Base-by-base conservation (phyloP, 169 alveolate species). In the Theileria parva region DNA sequence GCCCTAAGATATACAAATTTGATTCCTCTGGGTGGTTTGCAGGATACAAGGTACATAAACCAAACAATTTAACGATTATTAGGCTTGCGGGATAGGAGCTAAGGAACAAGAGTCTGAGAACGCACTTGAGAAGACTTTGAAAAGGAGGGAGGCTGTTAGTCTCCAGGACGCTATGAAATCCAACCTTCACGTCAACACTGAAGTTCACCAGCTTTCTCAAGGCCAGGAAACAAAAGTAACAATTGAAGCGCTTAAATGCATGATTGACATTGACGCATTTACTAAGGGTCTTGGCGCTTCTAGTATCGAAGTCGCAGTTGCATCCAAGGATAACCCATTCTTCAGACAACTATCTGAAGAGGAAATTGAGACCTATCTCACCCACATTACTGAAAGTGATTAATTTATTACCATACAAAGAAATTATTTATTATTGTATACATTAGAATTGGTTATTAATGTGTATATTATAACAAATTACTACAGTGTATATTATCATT, bases 21-120 rank as follows among this genome's bases (percentile, higher is more conserved):
- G 99, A 97, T 75, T 98, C 99, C 25, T 97, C 99, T n/a, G 99
- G 99, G 1, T 93, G 93, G 92, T 95, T 89, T 72, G 95, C 97
- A 15, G 98, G 99, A 11, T 96, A 95, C 88, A 93, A 92, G 92
- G 89, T 83, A 76, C 32, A 30, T 23, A 6, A 11, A 65, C 11
- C 7, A 9, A 11, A 0, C 44, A 11, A 27, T 19, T 30, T 15
- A 50, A 74, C 0, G 11, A 11, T 13, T 23, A 30, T 17, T 60
- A 83, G 89, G 99, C 97, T 27, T 91, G 95, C 69, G 96, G 96
- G 7, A 86, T 94, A 21, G 98, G 98, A 17, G 81, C 97, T 8
- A 95, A 95, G 88, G 98, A 95, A 74, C 96, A 95, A 88, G 98
- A 95, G 63, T 92, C 96, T 7, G 93, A 89, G 39, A 94, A 93